A percentile compares a stretch with the other conserved stretches of the same genome.
Conservation (phyloP, 2,329 filamentous ascomycete species). For the Elsinoe australis region DNA sequence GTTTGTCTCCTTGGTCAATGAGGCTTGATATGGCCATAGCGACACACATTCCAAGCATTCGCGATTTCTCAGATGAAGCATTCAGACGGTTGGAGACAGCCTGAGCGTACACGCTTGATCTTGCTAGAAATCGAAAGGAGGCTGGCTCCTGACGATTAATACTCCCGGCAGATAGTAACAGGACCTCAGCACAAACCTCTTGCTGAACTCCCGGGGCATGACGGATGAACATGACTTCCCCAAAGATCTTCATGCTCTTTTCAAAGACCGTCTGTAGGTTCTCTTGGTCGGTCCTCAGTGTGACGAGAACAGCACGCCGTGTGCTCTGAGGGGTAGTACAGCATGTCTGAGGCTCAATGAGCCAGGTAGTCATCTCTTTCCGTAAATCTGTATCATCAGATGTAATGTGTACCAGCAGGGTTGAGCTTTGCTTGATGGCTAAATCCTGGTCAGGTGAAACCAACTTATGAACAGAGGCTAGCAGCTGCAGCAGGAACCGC, state of each 20-base stretch:
- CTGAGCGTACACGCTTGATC: slow-evolving; percentile 65
- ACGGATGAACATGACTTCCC: slow-evolving; percentile 77
- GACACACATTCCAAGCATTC: slow-evolving; percentile 81
- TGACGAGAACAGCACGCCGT: slow-evolving; percentile 26
- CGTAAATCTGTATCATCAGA: slow-evolving; percentile 19
- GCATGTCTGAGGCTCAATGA: slow-evolving; percentile 23
- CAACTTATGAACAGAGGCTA: slow-evolving; percentile 26
- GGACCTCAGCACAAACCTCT: slow-evolving; percentile 73
- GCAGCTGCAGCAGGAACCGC: slow-evolving; percentile 33
- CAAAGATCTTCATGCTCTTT: slow-evolving; percentile 65
- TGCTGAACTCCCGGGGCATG: slow-evolving; percentile 80
- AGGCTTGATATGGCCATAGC: slow-evolving; percentile 64
- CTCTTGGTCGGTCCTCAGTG: slow-evolving; percentile 23
- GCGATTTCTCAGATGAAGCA: slow-evolving; percentile 63
- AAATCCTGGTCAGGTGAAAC: slow-evolving; percentile 20
- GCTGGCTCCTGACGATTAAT: slow-evolving; percentile 59
- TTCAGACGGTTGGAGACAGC: slow-evolving; percentile 78
- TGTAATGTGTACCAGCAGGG: slow-evolving; percentile 19
- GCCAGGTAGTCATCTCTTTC: slow-evolving; percentile 22
- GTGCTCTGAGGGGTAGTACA: slow-evolving; percentile 21
- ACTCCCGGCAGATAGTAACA: slow-evolving; percentile 71
- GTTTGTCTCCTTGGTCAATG: slow-evolving; percentile 58
- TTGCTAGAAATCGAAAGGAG: slow-evolving; percentile 60
- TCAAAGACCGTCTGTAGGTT: slow-evolving; percentile 52
- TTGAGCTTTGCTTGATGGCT: slow-evolving; percentile 18